Base-by-base conservation (phyloP, 306 rosid genomes). In the Prunus mira region DNA sequence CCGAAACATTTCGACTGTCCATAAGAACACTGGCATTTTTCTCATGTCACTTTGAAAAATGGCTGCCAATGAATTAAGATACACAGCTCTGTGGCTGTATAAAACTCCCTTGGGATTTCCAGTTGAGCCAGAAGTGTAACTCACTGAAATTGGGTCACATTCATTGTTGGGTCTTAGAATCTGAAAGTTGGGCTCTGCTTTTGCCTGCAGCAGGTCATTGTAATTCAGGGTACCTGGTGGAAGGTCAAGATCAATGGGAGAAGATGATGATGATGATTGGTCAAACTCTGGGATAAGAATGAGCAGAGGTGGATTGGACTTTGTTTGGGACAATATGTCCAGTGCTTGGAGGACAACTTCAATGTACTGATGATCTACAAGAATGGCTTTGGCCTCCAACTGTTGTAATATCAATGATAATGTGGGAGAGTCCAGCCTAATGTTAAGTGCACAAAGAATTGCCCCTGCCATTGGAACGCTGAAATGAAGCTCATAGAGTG, bases 1-100 rank as follows among this genome's bases (percentile, higher is more conserved):
- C 43, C 96, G 87, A 75, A 93, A 93, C 98, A 93, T 93, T 84
- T 93, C 98, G 8, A 93, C 97, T 5, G 96, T 93, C 98, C 98
- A 93, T 19, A 93, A 70, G 62, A 93, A 93, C 73, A 93, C 91
- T 0, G 91, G 60, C 84, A 24, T 68, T 51, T 46, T 74, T 46
- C 82, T 71, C 86, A 89, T 72, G 22, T 74, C 61, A 13, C 76
- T 69, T 45, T 90, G 92, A 45, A 83, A 25, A 56, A 89, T 89
- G 17, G 76, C 43, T 2, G 87, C 94, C 18, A 90, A 3, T 15
- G 98, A 91, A 76, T 94, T 91, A 3, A 90, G 88, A 79, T 87
- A 91, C 3, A 88, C 77, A 0, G 91, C 86, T 84, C 90, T 82
- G 12, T 94, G 98, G 77, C 96, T 94, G 57, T 94, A 94, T 51